Evolutionary conservation across 2,329 filamentous ascomycete genomes (phyloP), one percentile per base, ranked within the genome.

Genomic region (Ascochyta koolunga): DNA sequence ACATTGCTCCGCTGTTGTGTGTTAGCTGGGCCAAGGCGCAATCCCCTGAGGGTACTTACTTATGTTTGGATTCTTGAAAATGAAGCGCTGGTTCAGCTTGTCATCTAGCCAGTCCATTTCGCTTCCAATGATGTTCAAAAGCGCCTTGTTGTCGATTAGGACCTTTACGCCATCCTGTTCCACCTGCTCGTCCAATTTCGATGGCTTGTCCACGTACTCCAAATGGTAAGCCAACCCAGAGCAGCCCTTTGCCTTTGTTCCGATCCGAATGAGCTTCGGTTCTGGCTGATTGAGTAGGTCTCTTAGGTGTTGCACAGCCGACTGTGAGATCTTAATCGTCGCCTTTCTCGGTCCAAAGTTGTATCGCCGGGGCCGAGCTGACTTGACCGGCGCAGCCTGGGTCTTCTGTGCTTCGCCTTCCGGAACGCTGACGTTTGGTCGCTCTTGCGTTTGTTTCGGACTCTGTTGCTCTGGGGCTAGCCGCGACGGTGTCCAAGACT

Each of bases 101-200:
- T 98, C 95, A 77, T 98, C 93, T 10, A 93, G 83, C 93, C 93
- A 99, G 72, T 99, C 95, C 95, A 99, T 99, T 78, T 98, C 93
- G 71, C 90, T 96, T 5, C 95, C 95, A 67, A 99, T 97, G 48
- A 99, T 98, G 76, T 93, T 98, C 74, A 99, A 93, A 43, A 99
- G 79, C 36, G 95, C 95, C 80, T 97, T 98, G 82, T 91, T 96
- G 76, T 99, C 95, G 52, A 99, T 95, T 73, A 98, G 76, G 29
- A 99, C 93, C 77, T 90, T 93, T 52, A 99, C 93, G 0, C 93
- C 95, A 68, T 98, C 95, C 74, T 99, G 95, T 72, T 96, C 93
- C 1, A 99, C 91, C 45, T 88, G 83, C 76, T 99, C 95, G 68
- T 99, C 95, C 67, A 98, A 93, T 32, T 84, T 81, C 4, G 87